phyloP scores from a whole-genome alignment of 1,284 basidiomycete genomes.

The Cerrena zonata region DNA sequence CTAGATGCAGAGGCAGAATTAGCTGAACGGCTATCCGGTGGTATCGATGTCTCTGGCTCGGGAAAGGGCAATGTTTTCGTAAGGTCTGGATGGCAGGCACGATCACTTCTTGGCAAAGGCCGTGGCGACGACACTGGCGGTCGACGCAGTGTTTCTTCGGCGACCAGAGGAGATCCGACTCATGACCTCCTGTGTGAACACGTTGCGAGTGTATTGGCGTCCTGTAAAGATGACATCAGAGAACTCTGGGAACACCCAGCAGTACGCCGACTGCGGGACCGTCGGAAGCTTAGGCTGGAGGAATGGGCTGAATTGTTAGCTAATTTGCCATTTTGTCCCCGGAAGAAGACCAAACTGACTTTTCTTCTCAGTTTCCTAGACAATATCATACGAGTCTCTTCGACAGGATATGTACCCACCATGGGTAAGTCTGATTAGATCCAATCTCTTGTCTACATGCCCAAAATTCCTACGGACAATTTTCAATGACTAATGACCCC shows the following conservation, averaged over 20 bases:
- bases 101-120: slow-evolving; percentile 38
- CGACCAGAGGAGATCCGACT: slow-evolving; percentile 15
- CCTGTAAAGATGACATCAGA: slow-evolving; percentile 56
- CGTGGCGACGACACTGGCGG: slow-evolving; percentile 20
- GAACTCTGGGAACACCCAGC: slow-evolving; percentile 66
- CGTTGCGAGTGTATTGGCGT: slow-evolving; percentile 51
- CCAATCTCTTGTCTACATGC: no score
- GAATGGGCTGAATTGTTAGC: slow-evolving; percentile 83
- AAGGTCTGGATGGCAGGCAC: slow-evolving; percentile 72
- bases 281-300: slow-evolving; percentile 67
- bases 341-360: slow-evolving; percentile 2
- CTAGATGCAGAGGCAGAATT: slow-evolving; percentile 57
- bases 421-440: no score
- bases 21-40: slow-evolving; percentile 66
- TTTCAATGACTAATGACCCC: neutral
- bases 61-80: slow-evolving; percentile 70
- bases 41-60: slow-evolving; percentile 62
- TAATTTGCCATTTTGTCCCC: no score
- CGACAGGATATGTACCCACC: slow-evolving; percentile 62
- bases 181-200: slow-evolving; percentile 56
- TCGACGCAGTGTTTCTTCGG: slow-evolving; percentile 17
- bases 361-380: slow-evolving; percentile 55
- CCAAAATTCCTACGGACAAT: no score
- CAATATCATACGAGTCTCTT: slow-evolving; percentile 63
- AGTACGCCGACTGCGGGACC: slow-evolving; percentile 60